phyloP scores from a whole-genome alignment of 371 early-diverging fungal species.

The Gilbertella persicaria region DNA sequence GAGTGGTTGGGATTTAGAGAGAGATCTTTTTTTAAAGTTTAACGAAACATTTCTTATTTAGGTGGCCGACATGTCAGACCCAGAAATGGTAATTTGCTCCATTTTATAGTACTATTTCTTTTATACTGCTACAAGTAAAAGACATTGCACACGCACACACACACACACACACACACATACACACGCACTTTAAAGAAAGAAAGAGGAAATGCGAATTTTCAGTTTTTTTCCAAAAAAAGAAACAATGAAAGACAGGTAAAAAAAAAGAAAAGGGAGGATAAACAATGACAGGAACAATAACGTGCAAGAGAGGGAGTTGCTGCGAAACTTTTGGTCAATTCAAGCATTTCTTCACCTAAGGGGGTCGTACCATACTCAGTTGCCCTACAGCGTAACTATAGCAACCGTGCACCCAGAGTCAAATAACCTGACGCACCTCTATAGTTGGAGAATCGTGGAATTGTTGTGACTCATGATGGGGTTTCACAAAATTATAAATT shows the following conservation, averaged over 20 bases:
- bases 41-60: no score
- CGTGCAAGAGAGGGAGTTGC: neutral
- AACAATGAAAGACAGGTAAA: neutral
- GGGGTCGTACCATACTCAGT: neutral
- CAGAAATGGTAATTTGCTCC: no score
- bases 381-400: neutral
- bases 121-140: no score
- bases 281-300: neutral
- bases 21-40: no score
- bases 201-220: no score
- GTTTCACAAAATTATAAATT: slow-evolving; percentile 9
- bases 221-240: neutral
- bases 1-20: no score
- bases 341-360: neutral
- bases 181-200: no score
- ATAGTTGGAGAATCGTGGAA: neutral
- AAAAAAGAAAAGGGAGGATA: no score
- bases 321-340: neutral
- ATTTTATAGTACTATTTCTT: no score
- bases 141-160: no score
- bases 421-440: slow-evolving; percentile 6
- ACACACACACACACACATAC: no score
- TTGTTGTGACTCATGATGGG: slow-evolving; percentile 8
- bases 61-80: no score
- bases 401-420: neutral